Evolutionary conservation across 164 flowering plant genomes (phyloP).

Genomic region (Piper longum): DNA sequence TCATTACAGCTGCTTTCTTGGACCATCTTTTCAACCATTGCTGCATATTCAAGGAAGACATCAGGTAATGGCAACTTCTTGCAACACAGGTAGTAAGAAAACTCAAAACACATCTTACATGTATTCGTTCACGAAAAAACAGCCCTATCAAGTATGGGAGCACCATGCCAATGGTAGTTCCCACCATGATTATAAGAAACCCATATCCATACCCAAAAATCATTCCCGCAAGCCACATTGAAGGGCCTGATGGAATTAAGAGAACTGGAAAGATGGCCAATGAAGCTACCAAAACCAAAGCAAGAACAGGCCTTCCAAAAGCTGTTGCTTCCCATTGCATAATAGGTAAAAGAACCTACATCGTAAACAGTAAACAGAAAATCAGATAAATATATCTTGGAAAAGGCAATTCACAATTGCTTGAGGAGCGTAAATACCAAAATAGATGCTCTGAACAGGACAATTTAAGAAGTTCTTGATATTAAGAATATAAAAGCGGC

Average conservation of each 20-base stretch:
- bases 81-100: background rate
- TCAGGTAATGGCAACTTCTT: background rate
- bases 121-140: conserved; percentile 73
- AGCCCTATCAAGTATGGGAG: conserved; percentile 72
- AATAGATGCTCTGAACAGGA: no score
- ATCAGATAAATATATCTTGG: background rate
- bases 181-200: conserved; percentile 86
- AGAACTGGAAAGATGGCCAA: conserved; percentile 88
- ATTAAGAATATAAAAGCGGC: no score
- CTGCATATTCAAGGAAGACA: conserved; percentile 23
- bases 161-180: conserved; percentile 90
- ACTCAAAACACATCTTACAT: conserved; percentile 32
- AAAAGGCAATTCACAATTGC: background rate
- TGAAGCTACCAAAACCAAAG: conserved; percentile 78
- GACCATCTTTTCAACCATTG: conserved; percentile 97
- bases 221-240: conserved; percentile 99
- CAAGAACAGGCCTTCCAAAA: conserved; percentile 91
- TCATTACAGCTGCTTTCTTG: conserved; percentile 64
- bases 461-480: no score
- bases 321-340: conserved; percentile 98
- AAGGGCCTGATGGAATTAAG: conserved; percentile 89
- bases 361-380: background rate
- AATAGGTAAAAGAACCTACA: conserved; percentile 75
- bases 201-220: conserved; percentile 96
- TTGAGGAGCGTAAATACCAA: no score